Conservation (phyloP, 2,329 filamentous ascomycete species). For the Stemphylium lycopersici region DNA sequence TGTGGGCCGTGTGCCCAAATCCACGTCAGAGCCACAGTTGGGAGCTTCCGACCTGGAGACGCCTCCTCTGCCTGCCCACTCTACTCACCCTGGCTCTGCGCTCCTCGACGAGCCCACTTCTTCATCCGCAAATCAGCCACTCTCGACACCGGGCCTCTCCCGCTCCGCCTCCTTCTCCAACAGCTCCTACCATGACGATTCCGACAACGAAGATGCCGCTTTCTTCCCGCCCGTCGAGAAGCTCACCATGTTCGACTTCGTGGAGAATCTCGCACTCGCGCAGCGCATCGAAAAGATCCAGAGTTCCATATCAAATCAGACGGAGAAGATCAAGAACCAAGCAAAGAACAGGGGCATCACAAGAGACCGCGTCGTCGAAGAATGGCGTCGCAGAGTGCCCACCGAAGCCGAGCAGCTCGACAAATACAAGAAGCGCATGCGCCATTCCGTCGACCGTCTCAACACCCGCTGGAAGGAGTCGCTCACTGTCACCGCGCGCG, state of each 20-base stretch:
- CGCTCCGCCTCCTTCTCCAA: conserved; percentile 82
- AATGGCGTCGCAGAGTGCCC: conserved; percentile 86
- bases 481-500: conserved; percentile 82
- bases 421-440: conserved; percentile 87
- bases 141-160: conserved; percentile 65
- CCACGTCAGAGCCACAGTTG: conserved; percentile 41
- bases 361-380: conserved; percentile 88
- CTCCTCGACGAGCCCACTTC: conserved; percentile 55
- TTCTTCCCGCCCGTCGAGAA: conserved; percentile 84
- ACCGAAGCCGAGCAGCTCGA: conserved; percentile 91
- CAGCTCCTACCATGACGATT: conserved; percentile 83
- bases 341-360: conserved; percentile 80
- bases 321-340: conserved; percentile 82
- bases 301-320: conserved; percentile 79
- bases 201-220: conserved; percentile 70
- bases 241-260: conserved; percentile 86
- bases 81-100: conserved; percentile 34
- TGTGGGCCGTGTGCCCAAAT: conserved; percentile 21
- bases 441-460: conserved; percentile 83
- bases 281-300: conserved; percentile 92
- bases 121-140: conserved; percentile 51
- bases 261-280: conserved; percentile 89
- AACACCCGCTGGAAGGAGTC: conserved; percentile 87
- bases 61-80: conserved; percentile 31
- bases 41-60: conserved; percentile 34